phyloP scores from a whole-genome alignment of 2,329 filamentous ascomycete genomes.

The Talaromyces atroroseus region DNA sequence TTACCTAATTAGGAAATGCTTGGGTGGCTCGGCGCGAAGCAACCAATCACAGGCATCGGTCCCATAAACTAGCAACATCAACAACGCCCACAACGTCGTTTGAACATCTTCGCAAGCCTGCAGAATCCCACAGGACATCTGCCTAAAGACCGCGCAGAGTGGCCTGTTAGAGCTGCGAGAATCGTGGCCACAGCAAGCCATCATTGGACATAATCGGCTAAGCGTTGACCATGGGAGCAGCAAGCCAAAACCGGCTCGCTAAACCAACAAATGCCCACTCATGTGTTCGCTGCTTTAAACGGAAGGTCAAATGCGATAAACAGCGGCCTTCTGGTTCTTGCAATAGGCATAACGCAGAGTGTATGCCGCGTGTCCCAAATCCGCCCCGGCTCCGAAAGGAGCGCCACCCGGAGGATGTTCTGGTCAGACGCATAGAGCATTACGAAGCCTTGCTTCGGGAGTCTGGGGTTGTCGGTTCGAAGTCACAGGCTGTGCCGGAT shows the following conservation, averaged over 20 bases:
- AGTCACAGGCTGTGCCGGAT: background rate
- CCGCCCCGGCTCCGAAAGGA: background rate
- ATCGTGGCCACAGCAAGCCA: background rate
- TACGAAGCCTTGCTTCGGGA: background rate
- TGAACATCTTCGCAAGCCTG: too few relatives aligned
- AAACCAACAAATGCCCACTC: background rate
- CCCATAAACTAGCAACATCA: too few relatives aligned
- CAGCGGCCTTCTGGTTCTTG: background rate
- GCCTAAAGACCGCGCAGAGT: too few relatives aligned
- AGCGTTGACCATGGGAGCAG: background rate
- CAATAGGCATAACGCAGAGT: background rate
- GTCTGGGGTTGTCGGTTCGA: background rate
- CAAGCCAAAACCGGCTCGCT: background rate
- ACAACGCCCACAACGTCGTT: too few relatives aligned
- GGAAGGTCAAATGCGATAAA: constrained; percentile 8
- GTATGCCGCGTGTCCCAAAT: background rate
- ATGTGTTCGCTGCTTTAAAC: constrained; percentile 5
- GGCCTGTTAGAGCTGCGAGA: too few relatives aligned
- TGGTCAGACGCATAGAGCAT: background rate
- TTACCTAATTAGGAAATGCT: background rate
- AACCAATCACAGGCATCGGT: too few relatives aligned
- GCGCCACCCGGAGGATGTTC: background rate
- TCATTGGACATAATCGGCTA: background rate
- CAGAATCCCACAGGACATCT: too few relatives aligned
- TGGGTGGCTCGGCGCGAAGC: background rate